Evolutionary conservation across 768 basidiomycete genomes (phyloP).

Genomic region (Russula lepida): DNA sequence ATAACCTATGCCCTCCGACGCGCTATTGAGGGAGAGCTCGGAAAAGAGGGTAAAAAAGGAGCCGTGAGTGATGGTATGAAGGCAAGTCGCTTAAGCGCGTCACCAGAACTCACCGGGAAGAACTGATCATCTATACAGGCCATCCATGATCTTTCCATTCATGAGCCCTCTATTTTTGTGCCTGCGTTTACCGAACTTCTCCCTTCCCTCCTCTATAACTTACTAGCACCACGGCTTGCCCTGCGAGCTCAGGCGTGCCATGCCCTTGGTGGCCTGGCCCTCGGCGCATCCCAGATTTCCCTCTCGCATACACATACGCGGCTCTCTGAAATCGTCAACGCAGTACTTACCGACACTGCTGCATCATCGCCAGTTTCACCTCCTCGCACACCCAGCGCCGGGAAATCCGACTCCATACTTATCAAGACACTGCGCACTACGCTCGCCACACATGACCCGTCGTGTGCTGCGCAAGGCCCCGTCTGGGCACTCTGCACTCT

Average conservation of each 20-base stretch:
- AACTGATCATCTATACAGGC: conserved; percentile 39
- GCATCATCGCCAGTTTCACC: conserved; percentile 27
- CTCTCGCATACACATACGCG: conserved; percentile 41
- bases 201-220: conserved; percentile 50
- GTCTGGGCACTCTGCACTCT: conserved; percentile 70
- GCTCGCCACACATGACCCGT: conserved; percentile 44
- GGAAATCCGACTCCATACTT: conserved; percentile 41
- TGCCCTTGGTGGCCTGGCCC: conserved; percentile 61
- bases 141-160: conserved; percentile 56
- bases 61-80: conserved; percentile 70
- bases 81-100: conserved; percentile 31
- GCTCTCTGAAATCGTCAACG: conserved; percentile 41
- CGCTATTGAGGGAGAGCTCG: conserved; percentile 75
- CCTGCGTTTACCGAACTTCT: conserved; percentile 54
- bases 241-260: conserved; percentile 68
- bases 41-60: conserved; percentile 85
- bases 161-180: conserved; percentile 60
- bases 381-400: conserved; percentile 22
- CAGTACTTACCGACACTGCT: conserved; percentile 39
- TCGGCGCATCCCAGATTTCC: conserved; percentile 44
- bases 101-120: neutral
- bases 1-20: conserved; percentile 66
- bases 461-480: conserved; percentile 63
- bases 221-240: conserved; percentile 56
- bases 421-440: conserved; percentile 61